These are phyloP conservation scores for Hortiboletus campestris DNA, from an alignment of 768 basidiomycete genomes.

Conservation along the genomic window DNA sequence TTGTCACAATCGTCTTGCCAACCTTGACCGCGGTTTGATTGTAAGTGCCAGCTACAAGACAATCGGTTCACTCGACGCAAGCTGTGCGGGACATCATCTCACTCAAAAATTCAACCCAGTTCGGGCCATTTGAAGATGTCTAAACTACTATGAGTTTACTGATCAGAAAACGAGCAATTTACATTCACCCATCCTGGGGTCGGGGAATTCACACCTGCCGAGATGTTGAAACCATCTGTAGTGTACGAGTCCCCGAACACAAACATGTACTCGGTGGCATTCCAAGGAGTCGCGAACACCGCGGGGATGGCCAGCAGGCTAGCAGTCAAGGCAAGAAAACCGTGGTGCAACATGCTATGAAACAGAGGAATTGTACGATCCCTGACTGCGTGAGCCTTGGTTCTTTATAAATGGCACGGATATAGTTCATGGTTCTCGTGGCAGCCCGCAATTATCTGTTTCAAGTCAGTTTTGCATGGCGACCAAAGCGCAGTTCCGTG, in stretches of 20 bases:
- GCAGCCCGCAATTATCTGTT: not conserved
- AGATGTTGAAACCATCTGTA: slow-evolving; percentile 57
- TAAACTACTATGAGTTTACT: slow-evolving; percentile 20
- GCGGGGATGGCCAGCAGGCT: slow-evolving; percentile 6
- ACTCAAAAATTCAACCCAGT: slow-evolving; percentile 60
- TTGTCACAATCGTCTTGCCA: not conserved
- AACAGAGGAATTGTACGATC: not conserved
- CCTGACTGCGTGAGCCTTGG: not conserved
- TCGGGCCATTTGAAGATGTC: slow-evolving; percentile 62
- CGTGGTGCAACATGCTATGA: slow-evolving; percentile 11
- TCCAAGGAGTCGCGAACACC: slow-evolving; percentile 42
- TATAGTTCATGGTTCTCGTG: not conserved
- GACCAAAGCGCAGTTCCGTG: not conserved
- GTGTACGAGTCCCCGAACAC: slow-evolving; percentile 67
- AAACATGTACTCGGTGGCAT: slow-evolving; percentile 52
- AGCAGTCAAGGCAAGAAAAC: not conserved
- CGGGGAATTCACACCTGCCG: slow-evolving; percentile 51
- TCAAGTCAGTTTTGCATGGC: not conserved
- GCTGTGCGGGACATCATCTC: slow-evolving; percentile 5
- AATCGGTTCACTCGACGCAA: not conserved
- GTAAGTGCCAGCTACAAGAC: slow-evolving; percentile 43
- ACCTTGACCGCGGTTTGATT: slow-evolving; percentile 56
- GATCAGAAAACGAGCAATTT: not conserved
- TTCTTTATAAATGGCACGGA: slow-evolving; percentile 8
- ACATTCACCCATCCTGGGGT: slow-evolving; percentile 48